These are phyloP conservation scores for Saccharomycopsis oosterbeekiorum DNA, from an alignment of 805 yeast genomes.

Conservation along the genomic window DNA sequence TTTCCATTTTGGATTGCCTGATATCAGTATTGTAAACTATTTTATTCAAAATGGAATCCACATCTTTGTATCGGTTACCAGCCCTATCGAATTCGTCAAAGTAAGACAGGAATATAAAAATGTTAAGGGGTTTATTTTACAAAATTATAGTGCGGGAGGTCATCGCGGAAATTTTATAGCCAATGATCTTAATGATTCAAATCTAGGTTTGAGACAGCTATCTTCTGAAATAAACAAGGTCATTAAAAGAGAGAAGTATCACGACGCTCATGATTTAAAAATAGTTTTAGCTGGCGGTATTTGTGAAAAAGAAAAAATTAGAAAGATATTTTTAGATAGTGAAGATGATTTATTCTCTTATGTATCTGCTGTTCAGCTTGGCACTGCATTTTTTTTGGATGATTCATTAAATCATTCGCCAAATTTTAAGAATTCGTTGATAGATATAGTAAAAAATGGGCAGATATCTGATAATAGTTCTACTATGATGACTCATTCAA, in stretches of 20 bases:
- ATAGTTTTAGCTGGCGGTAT: conserved; percentile 50
- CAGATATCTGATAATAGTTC: too few relatives aligned
- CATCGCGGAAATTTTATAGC: conserved; percentile 43
- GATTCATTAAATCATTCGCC: background rate
- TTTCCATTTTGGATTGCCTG: conserved; percentile 46
- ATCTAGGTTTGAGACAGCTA: conserved; percentile 12
- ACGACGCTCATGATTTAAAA: conserved; percentile 19
- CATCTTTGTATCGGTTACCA: conserved; percentile 40
- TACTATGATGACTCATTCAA: conserved; percentile 25
- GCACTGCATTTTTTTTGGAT: conserved; percentile 37
- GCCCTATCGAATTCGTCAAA: conserved; percentile 31
- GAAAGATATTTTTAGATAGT: conserved; percentile 5
- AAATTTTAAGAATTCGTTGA: background rate
- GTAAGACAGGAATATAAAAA: conserved; percentile 23
- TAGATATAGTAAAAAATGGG: conserved; percentile 17
- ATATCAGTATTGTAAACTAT: conserved; percentile 23
- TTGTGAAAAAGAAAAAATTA: conserved; percentile 26
- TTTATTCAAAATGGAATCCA: conserved; percentile 31
- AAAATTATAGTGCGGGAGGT: conserved; percentile 60
- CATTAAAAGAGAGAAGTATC: conserved; percentile 6
- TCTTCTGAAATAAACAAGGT: background rate
- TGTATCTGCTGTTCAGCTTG: conserved; percentile 46
- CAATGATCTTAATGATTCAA: conserved; percentile 26
- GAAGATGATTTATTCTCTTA: conserved; percentile 27
- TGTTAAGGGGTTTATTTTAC: conserved; percentile 41